Evolutionary conservation across 352 stramenopile genomes (phyloP).

Genomic region (Phytophthora agathidicida): DNA sequence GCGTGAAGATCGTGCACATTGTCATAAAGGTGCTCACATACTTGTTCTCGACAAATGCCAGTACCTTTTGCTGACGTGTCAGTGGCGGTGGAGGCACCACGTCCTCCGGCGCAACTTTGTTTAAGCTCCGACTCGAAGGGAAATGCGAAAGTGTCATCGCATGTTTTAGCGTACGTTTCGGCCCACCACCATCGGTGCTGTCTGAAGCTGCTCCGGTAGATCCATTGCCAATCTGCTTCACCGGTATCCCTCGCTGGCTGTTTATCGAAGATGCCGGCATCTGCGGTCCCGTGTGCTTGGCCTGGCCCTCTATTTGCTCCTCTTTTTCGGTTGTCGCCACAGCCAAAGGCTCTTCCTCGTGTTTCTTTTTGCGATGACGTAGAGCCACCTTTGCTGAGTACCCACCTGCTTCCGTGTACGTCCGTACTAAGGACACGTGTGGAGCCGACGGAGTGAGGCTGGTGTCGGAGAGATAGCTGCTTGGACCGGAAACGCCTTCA

Average conservation of each 20-base stretch:
- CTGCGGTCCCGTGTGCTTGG: slow-evolving; percentile 24
- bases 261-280: slow-evolving; percentile 42
- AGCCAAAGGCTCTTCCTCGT: slow-evolving; percentile 43
- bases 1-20: slow-evolving; percentile 82
- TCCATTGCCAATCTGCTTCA: slow-evolving; percentile 24
- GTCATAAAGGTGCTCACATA: slow-evolving; percentile 73
- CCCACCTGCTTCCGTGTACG: slow-evolving; percentile 1
- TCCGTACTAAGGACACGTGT: slow-evolving; percentile 6
- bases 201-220: slow-evolving; percentile 6
- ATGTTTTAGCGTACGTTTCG: slow-evolving; percentile 37
- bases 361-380: slow-evolving; percentile 45
- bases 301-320: slow-evolving; percentile 31
- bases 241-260: slow-evolving; percentile 35
- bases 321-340: slow-evolving; percentile 35
- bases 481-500: slow-evolving; percentile 12
- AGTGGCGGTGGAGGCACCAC: slow-evolving; percentile 33
- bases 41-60: slow-evolving; percentile 72
- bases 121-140: slow-evolving; percentile 52
- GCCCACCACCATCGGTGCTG: slow-evolving; percentile 29
- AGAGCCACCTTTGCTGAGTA: slow-evolving; percentile 46
- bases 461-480: slow-evolving; percentile 1
- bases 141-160: slow-evolving; percentile 46
- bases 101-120: slow-evolving; percentile 74
- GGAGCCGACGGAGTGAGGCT: not conserved
- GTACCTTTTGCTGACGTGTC: slow-evolving; percentile 51